Evolutionary conservation across 1,284 basidiomycete genomes (phyloP), one percentile per base, ranked within the genome.

Genomic region (Blastosporella zonata): DNA sequence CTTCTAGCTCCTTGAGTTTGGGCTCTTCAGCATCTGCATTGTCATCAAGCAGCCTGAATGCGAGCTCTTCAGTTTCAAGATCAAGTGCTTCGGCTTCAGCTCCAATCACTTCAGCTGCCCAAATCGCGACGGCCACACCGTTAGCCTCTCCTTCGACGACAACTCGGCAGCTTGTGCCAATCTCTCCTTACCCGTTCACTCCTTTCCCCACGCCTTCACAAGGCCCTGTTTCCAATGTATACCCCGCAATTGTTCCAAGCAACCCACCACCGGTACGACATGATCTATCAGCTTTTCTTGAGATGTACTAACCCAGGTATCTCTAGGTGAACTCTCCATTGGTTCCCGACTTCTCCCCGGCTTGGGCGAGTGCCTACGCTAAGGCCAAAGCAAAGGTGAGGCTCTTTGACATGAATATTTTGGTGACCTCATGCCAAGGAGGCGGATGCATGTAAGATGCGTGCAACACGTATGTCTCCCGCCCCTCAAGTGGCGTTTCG

Each of bases 331-430:
- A 65, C 55, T 67, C 68, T 21, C 56, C 62, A 17, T 50, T 73
- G 13, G 55, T 79, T 37, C 77, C 76, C 1, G 71, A 78, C 57
- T 79, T 77, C 58, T 66, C 66, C 10, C 69, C 71, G 18, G 76
- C 77, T 21, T 81, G 78, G 78, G 65, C 67, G 12, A 58, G 60
- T 8, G 78, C 78, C 15, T 72, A 73, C 53, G 61, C 62, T 10
- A 77, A 75, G 48, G 77, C 77, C 5, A 71, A 70, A 52, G 62
- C 65, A 15, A 71, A 72, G 68, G 74, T 75, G 49, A 56, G 67
- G 54, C 17, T 53, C 33, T 21, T 28, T 12, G 7, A 23, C 29
- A 23, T 34, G 2, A 31, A 45, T 39, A 9, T 36, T 9, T 27
- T 23, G 40, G 10, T 12, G 35, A 44, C 20, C 29, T 43, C 22